Evolutionary conservation across 2,329 filamentous ascomycete genomes (phyloP).

Genomic region (Penicillium decumbens): DNA sequence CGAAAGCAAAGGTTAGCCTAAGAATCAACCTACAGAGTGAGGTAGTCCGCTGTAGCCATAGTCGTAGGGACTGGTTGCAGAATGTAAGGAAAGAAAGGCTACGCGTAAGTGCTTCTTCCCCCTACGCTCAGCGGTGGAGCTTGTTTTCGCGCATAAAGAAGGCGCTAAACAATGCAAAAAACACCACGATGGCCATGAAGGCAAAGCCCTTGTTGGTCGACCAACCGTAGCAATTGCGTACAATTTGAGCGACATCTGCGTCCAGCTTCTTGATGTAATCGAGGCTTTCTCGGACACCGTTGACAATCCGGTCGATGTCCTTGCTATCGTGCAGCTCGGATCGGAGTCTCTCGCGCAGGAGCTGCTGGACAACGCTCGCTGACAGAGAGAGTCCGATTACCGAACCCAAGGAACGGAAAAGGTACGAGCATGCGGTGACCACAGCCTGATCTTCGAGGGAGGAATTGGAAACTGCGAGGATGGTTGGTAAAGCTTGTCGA

Average conservation of each 20-base stretch:
- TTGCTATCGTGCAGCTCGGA: constrained; percentile 52
- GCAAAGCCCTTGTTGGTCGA: constrained; percentile 51
- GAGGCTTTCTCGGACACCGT: constrained; percentile 64
- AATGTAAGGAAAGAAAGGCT: no score
- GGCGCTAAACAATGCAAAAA: constrained; percentile 44
- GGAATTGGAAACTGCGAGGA: constrained; percentile 60
- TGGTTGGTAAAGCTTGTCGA: constrained; percentile 6
- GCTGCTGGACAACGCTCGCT: constrained; percentile 67
- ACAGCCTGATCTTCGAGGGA: constrained; percentile 65
- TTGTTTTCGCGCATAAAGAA: constrained; percentile 57
- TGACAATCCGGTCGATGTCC: constrained; percentile 62
- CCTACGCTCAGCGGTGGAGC: constrained; percentile 38
- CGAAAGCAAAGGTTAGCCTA: no score
- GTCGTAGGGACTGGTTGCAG: no score
- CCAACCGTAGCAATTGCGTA: constrained; percentile 62
- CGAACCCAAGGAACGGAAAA: constrained; percentile 69
- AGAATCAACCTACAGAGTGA: no score
- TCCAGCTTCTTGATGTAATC: constrained; percentile 64
- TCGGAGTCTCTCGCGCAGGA: constrained; percentile 55
- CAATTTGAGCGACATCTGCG: constrained; percentile 54
- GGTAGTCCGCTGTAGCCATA: no score
- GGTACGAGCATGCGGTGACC: constrained; percentile 72
- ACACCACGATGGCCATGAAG: constrained; percentile 49
- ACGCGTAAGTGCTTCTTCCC: no score
- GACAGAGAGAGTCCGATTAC: constrained; percentile 64